phyloP scores from a whole-genome alignment of 2,329 filamentous ascomycete genomes.

The Colletotrichum simmondsii region DNA sequence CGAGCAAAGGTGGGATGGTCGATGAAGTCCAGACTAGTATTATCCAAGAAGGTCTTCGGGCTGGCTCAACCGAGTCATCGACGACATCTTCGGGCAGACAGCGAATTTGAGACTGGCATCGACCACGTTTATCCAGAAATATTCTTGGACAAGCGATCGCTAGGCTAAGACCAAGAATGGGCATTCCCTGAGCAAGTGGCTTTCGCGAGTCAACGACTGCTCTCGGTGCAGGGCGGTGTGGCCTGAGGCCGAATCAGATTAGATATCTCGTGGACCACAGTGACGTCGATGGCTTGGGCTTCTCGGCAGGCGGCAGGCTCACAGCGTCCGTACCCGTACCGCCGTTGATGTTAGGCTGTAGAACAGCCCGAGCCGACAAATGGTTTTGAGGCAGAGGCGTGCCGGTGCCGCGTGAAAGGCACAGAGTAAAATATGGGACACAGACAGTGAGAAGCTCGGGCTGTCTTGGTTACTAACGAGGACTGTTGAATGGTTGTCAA shows the following conservation, averaged over 20 bases:
- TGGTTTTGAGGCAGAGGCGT: background rate
- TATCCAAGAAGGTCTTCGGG: background rate
- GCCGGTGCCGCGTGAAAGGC: too few relatives aligned
- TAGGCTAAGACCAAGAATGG: constrained; percentile 1
- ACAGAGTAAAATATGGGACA: background rate
- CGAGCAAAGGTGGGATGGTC: constrained; percentile 4
- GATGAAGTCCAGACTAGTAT: constrained; percentile 23
- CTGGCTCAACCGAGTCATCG: background rate
- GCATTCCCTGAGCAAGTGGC: constrained; percentile 9
- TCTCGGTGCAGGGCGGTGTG: constrained; percentile 15
- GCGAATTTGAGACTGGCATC: constrained; percentile 16
- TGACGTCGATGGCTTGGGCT: constrained; percentile 31
- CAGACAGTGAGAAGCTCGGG: background rate
- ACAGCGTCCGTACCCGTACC: background rate
- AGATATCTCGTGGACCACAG: constrained; percentile 7
- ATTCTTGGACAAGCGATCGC: background rate
- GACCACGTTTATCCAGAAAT: constrained; percentile 15
- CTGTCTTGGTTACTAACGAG: constrained; percentile 15
- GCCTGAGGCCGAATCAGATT: constrained; percentile 17
- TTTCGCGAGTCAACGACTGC: constrained; percentile 17
- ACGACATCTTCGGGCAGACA: constrained; percentile 6
- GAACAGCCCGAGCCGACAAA: background rate
- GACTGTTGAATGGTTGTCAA: background rate
- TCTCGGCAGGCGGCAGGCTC: constrained; percentile 12
- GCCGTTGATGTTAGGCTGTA: background rate